A percentile compares a stretch with the other conserved stretches of the same genome.
Evolutionary conservation across 768 basidiomycete species (phyloP).

Genomic region (Termitomyces sp.): DNA sequence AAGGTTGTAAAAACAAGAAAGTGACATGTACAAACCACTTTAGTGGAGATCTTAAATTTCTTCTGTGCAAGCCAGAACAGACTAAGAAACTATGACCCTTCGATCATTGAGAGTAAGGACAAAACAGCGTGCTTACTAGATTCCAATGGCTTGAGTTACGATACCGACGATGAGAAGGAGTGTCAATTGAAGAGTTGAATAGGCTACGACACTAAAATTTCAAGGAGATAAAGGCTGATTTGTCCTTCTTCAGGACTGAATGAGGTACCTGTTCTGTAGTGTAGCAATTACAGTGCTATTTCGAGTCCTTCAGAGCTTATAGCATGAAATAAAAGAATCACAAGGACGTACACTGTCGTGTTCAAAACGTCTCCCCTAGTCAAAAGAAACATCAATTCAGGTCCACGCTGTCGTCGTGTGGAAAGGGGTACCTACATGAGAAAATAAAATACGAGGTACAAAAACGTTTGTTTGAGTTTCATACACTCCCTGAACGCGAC

Average conservation of each 20-base stretch:
- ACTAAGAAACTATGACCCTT: constrained; percentile 24
- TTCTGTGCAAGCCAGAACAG: constrained; percentile 69
- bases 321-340: no score
- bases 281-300: constrained; percentile 65
- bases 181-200: constrained; percentile 68
- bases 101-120: background rate
- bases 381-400: background rate
- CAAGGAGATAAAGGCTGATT: background rate
- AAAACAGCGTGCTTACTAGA: constrained; percentile 42
- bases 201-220: constrained; percentile 50
- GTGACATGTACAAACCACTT: constrained; percentile 34
- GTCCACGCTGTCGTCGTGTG: background rate
- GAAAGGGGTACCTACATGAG: constrained; percentile 46
- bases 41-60: constrained; percentile 55
- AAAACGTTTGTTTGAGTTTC: constrained; percentile 65
- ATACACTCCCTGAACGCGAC: constrained; percentile 59
- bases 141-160: constrained; percentile 56
- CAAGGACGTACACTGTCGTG: constrained; percentile 54
- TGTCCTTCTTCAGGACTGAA: background rate
- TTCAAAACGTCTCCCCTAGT: constrained; percentile 72
- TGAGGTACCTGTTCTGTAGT: constrained; percentile 56
- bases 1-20: background rate
- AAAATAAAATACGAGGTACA: constrained; percentile 73
- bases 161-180: constrained; percentile 64
- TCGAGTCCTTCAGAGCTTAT: background rate